Conservation (phyloP, 2,329 filamentous ascomycete species). For the Nannizziopsis arthrosporioides region DNA sequence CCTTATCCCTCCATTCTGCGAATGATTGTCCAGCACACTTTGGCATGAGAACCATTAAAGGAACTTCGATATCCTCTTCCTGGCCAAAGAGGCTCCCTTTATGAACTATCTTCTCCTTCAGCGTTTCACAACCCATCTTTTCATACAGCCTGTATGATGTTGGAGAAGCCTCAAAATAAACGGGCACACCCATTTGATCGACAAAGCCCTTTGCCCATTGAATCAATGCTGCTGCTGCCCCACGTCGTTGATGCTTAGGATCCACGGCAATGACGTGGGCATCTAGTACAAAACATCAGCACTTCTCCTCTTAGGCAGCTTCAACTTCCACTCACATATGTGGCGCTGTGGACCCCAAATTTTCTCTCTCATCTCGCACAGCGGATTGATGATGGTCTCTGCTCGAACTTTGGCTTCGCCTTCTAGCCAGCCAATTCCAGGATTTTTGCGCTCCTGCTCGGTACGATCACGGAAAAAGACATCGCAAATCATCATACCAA, state of each 20-base stretch:
- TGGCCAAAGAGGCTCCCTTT: constrained; percentile 27
- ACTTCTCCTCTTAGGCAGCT: background rate
- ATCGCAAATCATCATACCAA: constrained; percentile 41
- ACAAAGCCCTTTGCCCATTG: constrained; percentile 30
- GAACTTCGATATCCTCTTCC: constrained; percentile 29
- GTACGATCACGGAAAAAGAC: constrained; percentile 30
- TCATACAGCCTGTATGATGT: constrained; percentile 29
- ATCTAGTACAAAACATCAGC: constrained; percentile 20
- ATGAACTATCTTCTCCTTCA: constrained; percentile 34
- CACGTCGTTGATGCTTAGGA: constrained; percentile 33
- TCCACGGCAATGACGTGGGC: constrained; percentile 32
- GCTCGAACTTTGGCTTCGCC: constrained; percentile 36
- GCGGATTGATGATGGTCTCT: constrained; percentile 32
- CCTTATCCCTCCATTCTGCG: constrained; percentile 23
- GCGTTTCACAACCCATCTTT: constrained; percentile 31
- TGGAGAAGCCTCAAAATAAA: constrained; percentile 31
- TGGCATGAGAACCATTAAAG: constrained; percentile 36
- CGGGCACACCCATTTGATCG: constrained; percentile 24
- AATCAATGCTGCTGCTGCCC: constrained; percentile 32
- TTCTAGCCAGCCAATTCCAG: constrained; percentile 38
- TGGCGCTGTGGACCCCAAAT: constrained; percentile 32
- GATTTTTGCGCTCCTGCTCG: constrained; percentile 35
- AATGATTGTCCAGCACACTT: constrained; percentile 24
- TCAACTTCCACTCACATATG: constrained; percentile 30
- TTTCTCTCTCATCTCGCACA: constrained; percentile 35